These are phyloP conservation scores for Waitea zeae DNA, from an alignment of 1,284 basidiomycete species.

Conservation along the genomic window DNA sequence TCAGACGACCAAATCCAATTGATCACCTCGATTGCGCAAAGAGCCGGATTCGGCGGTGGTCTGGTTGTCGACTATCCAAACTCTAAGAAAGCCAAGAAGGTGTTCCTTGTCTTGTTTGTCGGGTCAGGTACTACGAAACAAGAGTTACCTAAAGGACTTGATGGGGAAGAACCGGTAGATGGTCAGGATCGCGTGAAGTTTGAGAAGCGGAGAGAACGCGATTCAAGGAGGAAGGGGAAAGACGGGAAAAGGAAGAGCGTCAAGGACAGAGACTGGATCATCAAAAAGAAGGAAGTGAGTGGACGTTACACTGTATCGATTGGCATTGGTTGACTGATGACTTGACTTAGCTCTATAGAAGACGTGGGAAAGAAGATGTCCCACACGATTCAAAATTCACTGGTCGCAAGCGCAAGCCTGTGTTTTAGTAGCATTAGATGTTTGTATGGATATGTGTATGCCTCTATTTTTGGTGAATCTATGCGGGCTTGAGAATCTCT, in stretches of 20 bases:
- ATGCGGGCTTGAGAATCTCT: constrained; percentile 23
- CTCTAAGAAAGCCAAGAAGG: constrained; percentile 85
- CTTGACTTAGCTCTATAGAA: constrained; percentile 45
- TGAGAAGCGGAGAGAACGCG: constrained; percentile 52
- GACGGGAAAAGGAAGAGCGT: constrained; percentile 44
- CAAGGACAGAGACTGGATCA: constrained; percentile 66
- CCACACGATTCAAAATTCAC: constrained; percentile 73
- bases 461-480: background rate
- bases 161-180: constrained; percentile 39
- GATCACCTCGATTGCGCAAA: constrained; percentile 86
- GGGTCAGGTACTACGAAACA: constrained; percentile 46
- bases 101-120: constrained; percentile 81
- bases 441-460: background rate
- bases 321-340: constrained; percentile 5
- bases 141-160: constrained; percentile 57
- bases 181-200: constrained; percentile 36
- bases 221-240: constrained; percentile 28
- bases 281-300: constrained; percentile 69
- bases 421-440: background rate
- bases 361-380: constrained; percentile 65
- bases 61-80: constrained; percentile 96
- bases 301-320: constrained; percentile 2
- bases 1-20: constrained; percentile 93
- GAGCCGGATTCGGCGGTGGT: constrained; percentile 94
- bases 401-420: constrained; percentile 39